Base-by-base conservation (phyloP, 208 protist genomes). In the Trichomonas gallinae region DNA sequence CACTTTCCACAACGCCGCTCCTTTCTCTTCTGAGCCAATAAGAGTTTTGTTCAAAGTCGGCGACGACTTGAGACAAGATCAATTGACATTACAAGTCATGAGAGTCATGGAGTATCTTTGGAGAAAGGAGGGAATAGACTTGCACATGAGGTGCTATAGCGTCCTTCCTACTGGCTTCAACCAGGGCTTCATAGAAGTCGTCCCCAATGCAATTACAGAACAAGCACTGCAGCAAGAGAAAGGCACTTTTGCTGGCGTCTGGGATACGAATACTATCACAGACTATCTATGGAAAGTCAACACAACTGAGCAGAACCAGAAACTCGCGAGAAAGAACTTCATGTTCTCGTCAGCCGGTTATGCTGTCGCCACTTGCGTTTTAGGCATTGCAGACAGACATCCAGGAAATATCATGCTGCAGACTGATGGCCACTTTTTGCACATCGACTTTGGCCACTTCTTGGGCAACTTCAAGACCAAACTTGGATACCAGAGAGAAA, bases 401-500 rank as follows among this genome's bases (percentile, higher is more conserved):
- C 97, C 96, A 46, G 96, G 96, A 44, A 98, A 98, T 91, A 97
- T 97, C 21, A 97, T 97, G 97, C 31, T 98, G 6, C 96, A 93
- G 15, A 97, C 96, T 40, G 96, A 97, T 40, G 97, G 98, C 8
- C 96, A 96, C 31, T 96, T 98, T 6, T 98, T 98, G 93, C 98
- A 99, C 97, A 99, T 99, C 97, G 98, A 99, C 97, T 99, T 99
- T 98, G 99, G 98, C 48, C 98, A 99, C 97, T 99, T 99, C 96
- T 97, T 99, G 17, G 98, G 98, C 21, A 99, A 99, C 97, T 99
- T 98, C 97, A 99, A 99, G 97, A 98, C 97, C 0, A 99, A 99
- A 96, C 98, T 99, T 88, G 98, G 98, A 40, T 98, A 99, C 89
- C 99, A 99, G 97, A 96, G 98, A 26, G 99, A 99, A 96, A 98